Base-by-base conservation (phyloP, 208 protist species). In the Phytomonas sp. region DNA sequence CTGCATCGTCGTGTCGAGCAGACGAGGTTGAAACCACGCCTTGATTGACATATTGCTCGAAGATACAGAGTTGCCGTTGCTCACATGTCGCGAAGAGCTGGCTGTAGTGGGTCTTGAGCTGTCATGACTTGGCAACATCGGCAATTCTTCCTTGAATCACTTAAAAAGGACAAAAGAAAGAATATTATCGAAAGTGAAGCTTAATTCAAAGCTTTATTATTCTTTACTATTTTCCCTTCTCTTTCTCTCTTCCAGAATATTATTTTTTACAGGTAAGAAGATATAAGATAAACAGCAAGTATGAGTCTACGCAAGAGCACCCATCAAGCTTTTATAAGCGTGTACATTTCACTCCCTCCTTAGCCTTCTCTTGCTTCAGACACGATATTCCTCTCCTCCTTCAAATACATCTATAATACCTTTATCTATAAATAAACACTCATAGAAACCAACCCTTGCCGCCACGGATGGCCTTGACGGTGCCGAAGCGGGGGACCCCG, bases 401-500 rank as follows among this genome's bases (percentile, higher is more conserved):
- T 40, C 9, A 4, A 13, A 40, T 40, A 13, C 7, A 40, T 40
- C 36, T 40, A 51, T 17, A 30, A 2, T 30, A 70, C 53, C 65
- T 13, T n/a, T 64, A 64, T 64, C 4, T 17, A 9, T 62, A 62
- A 36, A 62, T 62, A 62, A 36, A 64, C 13, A 28, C 23, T 77
- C 62, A 89, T 75, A 96, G 67, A 71, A 92, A 93, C 91, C 91
- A 96, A 13, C 91, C 91, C 60, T 92, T 93, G 0, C 88, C 86
- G 3, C 91, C 91, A 20, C 91, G 83, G 56, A 96, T 94, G 30
- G 84, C 84, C 74, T 96, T 96, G 29, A 96, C 83, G 36, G 79
- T 83, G 31, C 78, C 84, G 76, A 96, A 96, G 60, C 91, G 87
- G 28, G 91, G 91, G 30, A 96, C 76, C 4, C 88, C 91, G 67